Base-by-base conservation (phyloP, 2,329 filamentous ascomycete species). In the Colletotrichum trifolii region DNA sequence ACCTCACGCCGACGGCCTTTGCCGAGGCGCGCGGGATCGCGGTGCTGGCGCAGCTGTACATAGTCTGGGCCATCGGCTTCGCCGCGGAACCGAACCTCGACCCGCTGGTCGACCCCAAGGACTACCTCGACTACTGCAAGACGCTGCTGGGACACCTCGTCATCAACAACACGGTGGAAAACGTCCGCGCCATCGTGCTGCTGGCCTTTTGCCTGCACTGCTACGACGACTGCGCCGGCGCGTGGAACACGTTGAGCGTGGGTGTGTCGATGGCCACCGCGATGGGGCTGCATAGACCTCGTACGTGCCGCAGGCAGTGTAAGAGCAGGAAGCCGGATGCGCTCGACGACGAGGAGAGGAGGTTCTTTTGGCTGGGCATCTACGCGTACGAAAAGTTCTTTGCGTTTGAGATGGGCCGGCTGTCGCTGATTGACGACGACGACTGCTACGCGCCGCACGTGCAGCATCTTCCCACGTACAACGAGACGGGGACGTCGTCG, bases 191-290 rank as follows among this genome's bases (percentile, higher is more conserved):
- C 3, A 56, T 72, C 2, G 50, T 69, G 2, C 48, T 73, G 1
- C 36, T 72, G 9, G 52, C 66, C 1, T 34, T 72, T 0, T 66
- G 65, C 3, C 60, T 72, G 8, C 54, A 69, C 25, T 66, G 66
- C 7, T 66, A 68, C 13, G 59, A 60, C 10, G 69, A 70, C 12
- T 71, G 71, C 36, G 71, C 70, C 2, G 70, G 69, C 47, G 64
- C 69, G 0, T 73, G 70, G 70, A 71, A 73, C 9, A 57, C 69
- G 3, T 47, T 69, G n/a, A 69, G 68, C 6, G 67, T 71, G 7
- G 69, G 70, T 0, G 67, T 73, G 10, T 62, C 69, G 12, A 69
- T 70, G 35, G 71, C 72, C 6, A 71, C 69, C 15, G 72, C 70
- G 2, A 66, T 73, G 11, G 71, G 72, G 10, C 61, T 73, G 11